Base-by-base conservation (phyloP, 495 filamentous ascomycete species). In the Aspergillus cristatus region DNA sequence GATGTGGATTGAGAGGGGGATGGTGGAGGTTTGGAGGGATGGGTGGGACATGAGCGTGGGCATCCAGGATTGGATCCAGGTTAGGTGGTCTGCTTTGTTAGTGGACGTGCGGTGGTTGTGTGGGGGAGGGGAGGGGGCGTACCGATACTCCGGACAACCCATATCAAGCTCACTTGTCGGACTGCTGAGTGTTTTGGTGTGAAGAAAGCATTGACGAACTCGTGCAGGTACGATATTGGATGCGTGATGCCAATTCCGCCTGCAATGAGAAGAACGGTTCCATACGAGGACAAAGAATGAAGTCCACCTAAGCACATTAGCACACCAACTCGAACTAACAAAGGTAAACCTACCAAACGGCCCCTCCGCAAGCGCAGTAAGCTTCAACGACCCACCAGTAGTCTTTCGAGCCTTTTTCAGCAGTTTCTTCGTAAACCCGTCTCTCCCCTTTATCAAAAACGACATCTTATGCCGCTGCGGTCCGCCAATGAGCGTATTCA, bases 211-310 rank as follows among this genome's bases (percentile, higher is more conserved):
- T 51, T 42, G 16, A 77, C 42, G 6, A 76, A 63, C 38, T 71
- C 62, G 38, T 68, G 65, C 22, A 77, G 29, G 46, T 74, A 74
- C 10, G 64, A 67, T 50, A 75, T 66, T 32, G 72, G 67, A 47
- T 78, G 73, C 6, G 74, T 78, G 43, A 78, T 77, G 11, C 74
- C 74, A 40, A 78, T 73, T 24, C 74, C 74, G 1, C 70, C 73
- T 8, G 73, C 74, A 46, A 78, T 65, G 34, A 78, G 49, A 0
- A 78, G 37, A 14, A 74, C 59, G 7, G 70, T 75, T 18, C 74
- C 73, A 46, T 76, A 78, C 0, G 67, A 71, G 16, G 55, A 42
- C 15, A 76, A 60, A 2, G 57, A 58, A 33, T 75, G 60, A 30
- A 73, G 58, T 5, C 71, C 71, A n/a, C 60, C 62, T 67, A 22